Evolutionary conservation across 1,284 basidiomycete species (phyloP).

Genomic region (Porphyrellus sp.): DNA sequence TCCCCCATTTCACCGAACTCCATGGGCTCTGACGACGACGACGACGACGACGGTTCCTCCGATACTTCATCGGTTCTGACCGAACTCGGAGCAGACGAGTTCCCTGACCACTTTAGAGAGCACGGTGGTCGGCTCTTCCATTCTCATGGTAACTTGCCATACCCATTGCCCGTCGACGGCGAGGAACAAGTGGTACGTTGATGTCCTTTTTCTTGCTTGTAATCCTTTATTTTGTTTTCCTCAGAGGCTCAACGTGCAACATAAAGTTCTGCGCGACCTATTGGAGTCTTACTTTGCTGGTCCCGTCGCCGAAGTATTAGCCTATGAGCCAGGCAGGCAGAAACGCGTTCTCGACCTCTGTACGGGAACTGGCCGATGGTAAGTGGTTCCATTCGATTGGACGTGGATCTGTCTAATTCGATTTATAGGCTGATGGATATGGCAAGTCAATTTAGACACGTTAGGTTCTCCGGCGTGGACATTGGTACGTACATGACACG

Average conservation of each 20-base stretch:
- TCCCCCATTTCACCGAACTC: slow-evolving; percentile 6
- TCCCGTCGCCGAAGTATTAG: slow-evolving; percentile 53
- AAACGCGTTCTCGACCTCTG: slow-evolving; percentile 63
- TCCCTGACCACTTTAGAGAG: slow-evolving; percentile 56
- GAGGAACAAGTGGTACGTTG: slow-evolving; percentile 56
- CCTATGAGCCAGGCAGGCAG: slow-evolving; percentile 35
- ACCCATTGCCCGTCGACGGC: slow-evolving; percentile 65
- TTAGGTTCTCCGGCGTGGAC: slow-evolving; percentile 65
- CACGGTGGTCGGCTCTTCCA: slow-evolving; percentile 59
- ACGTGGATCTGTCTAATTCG: slow-evolving; percentile 25
- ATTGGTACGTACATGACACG: slow-evolving; percentile 49
- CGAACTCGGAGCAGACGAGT: slow-evolving; percentile 47
- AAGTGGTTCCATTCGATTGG: slow-evolving; percentile 25
- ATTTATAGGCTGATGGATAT: slow-evolving; percentile 64
- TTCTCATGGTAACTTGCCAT: slow-evolving; percentile 56
- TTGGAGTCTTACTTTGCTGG: slow-evolving; percentile 54
- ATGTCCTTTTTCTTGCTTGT: background rate
- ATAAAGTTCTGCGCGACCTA: slow-evolving; percentile 46
- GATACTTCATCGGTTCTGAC: slow-evolving; percentile 43
- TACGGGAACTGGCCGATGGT: slow-evolving; percentile 72
- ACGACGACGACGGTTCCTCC: slow-evolving; percentile 36
- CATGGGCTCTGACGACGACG: slow-evolving; percentile 19
- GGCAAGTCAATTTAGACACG: slow-evolving; percentile 60
- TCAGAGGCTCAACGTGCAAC: slow-evolving; percentile 52
- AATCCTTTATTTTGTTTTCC: slow-evolving; percentile 5